These are phyloP conservation scores for Bryum argenteum DNA, from an alignment of 225 moss, liverwort and hornwort species.

Conservation along the genomic window DNA sequence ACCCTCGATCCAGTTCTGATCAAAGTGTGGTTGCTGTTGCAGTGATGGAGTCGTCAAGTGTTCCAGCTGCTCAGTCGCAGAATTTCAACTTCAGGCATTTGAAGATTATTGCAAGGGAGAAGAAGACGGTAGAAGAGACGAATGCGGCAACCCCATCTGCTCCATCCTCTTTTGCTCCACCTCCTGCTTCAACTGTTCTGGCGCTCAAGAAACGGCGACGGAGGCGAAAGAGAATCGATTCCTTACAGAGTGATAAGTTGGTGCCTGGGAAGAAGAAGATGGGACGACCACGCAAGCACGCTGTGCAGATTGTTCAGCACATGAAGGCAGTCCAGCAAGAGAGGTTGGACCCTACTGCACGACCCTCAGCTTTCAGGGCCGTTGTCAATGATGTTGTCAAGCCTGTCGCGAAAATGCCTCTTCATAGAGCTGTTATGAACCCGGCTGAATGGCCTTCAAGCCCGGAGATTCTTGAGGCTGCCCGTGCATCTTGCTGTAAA, in stretches of 20 bases:
- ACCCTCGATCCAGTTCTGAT: slow-evolving; percentile 20
- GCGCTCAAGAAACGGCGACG: slow-evolving; percentile 32
- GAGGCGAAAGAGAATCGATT: slow-evolving; percentile 32
- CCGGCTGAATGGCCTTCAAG: slow-evolving; percentile 43
- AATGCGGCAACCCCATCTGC: not conserved
- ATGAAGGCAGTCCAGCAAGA: slow-evolving; percentile 36
- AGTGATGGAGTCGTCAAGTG: slow-evolving; percentile 29
- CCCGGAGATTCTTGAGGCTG: slow-evolving; percentile 40
- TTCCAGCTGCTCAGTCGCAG: slow-evolving; percentile 13
- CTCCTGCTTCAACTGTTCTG: slow-evolving; percentile 14
- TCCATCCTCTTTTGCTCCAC: not conserved
- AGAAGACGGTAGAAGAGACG: slow-evolving; percentile 23
- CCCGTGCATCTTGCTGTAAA: slow-evolving; percentile 52
- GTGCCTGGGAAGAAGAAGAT: slow-evolving; percentile 33
- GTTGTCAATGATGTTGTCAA: slow-evolving; percentile 6
- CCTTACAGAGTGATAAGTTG: slow-evolving; percentile 29
- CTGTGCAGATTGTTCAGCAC: slow-evolving; percentile 33
- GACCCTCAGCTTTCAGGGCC: not conserved
- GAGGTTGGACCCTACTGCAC: slow-evolving; percentile 14
- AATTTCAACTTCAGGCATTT: slow-evolving; percentile 39
- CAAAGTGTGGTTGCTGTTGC: slow-evolving; percentile 6
- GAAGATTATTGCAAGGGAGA: slow-evolving; percentile 36
- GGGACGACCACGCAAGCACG: slow-evolving; percentile 29
- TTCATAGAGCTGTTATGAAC: slow-evolving; percentile 30
- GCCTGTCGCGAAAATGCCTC: slow-evolving; percentile 35